Conservation (phyloP, 306 rosid genomes). For the Rosa persica region DNA sequence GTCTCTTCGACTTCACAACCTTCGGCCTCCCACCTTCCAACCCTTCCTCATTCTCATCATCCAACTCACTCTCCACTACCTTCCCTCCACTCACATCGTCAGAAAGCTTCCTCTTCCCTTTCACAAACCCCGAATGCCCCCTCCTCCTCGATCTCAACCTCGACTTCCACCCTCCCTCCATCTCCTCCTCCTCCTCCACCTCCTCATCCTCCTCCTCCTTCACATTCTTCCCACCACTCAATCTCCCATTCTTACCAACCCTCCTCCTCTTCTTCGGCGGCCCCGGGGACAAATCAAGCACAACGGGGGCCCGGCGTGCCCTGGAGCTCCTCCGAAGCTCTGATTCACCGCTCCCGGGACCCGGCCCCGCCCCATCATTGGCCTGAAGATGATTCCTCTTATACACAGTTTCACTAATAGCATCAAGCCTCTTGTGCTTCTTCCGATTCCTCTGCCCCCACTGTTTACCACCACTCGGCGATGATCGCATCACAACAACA, state of each 20-base stretch:
- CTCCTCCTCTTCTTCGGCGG: slow-evolving; percentile 62
- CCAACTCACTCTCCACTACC: slow-evolving; percentile 27
- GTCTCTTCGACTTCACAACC: slow-evolving; percentile 57
- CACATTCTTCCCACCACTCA: slow-evolving; percentile 33
- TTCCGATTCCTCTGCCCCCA: slow-evolving; percentile 64
- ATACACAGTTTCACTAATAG: slow-evolving; percentile 79
- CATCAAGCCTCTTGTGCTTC: slow-evolving; percentile 93
- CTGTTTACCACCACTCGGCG: slow-evolving; percentile 41
- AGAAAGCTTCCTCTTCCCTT: slow-evolving; percentile 71
- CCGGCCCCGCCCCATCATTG: slow-evolving; percentile 25
- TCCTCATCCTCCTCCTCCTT: slow-evolving; percentile 31
- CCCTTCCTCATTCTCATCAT: slow-evolving; percentile 45
- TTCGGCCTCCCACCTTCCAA: slow-evolving; percentile 44
- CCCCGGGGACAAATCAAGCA: slow-evolving; percentile 80
- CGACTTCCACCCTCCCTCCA: slow-evolving; percentile 51
- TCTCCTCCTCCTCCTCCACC: slow-evolving; percentile 29
- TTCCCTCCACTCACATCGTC: slow-evolving; percentile 32
- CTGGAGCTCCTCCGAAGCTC: slow-evolving; percentile 80
- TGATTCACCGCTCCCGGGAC: slow-evolving; percentile 25
- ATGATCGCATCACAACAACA: slow-evolving; percentile 63
- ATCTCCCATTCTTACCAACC: slow-evolving; percentile 35
- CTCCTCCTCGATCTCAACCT: slow-evolving; percentile 66
- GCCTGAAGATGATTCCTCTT: slow-evolving; percentile 59
- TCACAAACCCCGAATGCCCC: slow-evolving; percentile 36
- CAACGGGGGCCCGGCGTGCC: slow-evolving; percentile 70